Evolutionary conservation across 2,329 filamentous ascomycete species (phyloP), one percentile per base, ranked within the genome.

Genomic region (Amauroascus niger): DNA sequence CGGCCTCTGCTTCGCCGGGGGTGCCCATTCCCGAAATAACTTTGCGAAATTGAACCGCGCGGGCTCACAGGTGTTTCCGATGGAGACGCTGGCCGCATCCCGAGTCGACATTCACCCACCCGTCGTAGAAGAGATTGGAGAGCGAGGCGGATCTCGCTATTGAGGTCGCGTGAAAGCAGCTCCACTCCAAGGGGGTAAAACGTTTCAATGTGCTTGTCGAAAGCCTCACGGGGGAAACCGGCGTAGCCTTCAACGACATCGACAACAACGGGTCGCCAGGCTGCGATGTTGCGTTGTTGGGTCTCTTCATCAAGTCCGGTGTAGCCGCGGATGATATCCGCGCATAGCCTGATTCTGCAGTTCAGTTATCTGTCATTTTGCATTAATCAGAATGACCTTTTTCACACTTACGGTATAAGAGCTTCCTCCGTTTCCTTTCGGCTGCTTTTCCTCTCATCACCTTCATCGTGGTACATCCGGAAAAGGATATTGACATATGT

Each of bases 401-500:
- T 16, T n/a, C 44, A 43, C 45, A 74, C 75, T 70, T 71, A 78
- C 55, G 94, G 94, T 24, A 98, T 87, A 24, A 99, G 78, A 1
- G 93, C 94, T 39, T 83, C 83, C 72, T 98, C 93, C 0, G 94
- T 95, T 60, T 95, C 88, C 1, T 79, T 77, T 40, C 90, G 81
- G 62, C 81, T 89, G 56, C 85, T 83, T 54, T 84, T 83, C 49
- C 93, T 81, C 70, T 96, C 90, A 6, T 86, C 83, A 35, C 84
- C 81, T 57, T 86, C 84, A 65, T 99, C 93, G 46, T 88, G 86
- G 70, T 95, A 98, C 93, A 99, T 98, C 48, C 93, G 80, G 72
- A 98, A 88, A 26, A 99, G 75, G 60, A 99, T 98, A 57, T 86
- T 86, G 33, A 98, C 88, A 67, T 98, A 99, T 1, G 94, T 96